These are phyloP conservation scores for Exophiala sp. DNA, from an alignment of 2,329 filamentous ascomycete species.

Conservation along the genomic window DNA sequence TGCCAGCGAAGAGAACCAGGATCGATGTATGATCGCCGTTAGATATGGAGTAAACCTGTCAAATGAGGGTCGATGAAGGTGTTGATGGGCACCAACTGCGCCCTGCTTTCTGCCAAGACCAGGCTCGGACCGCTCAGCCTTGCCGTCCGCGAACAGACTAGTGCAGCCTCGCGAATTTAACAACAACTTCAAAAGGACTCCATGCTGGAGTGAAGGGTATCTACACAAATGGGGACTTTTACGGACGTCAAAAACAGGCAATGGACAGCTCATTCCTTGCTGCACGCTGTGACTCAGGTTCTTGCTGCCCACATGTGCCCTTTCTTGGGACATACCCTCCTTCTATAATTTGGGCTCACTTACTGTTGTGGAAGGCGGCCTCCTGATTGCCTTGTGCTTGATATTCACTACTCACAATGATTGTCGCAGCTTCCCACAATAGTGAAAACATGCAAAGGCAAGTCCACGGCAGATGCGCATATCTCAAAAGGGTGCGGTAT, in stretches of 20 bases:
- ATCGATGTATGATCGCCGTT: not conserved
- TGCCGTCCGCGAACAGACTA: not conserved
- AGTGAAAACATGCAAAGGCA: not conserved
- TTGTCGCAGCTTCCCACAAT: not conserved
- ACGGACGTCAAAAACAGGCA: too few relatives aligned
- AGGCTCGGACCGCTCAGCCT: not conserved
- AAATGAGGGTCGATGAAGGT: slow-evolving; percentile 3
- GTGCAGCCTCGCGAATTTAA: slow-evolving; percentile 6
- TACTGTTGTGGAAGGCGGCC: not conserved
- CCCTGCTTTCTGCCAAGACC: not conserved
- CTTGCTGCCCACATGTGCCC: too few relatives aligned
- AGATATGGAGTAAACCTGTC: not conserved
- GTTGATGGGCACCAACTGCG: slow-evolving; percentile 3
- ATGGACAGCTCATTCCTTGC: too few relatives aligned
- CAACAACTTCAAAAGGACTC: not conserved
- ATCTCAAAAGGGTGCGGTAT: not conserved
- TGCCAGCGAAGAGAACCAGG: slow-evolving; percentile 1
- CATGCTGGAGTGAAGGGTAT: too few relatives aligned
- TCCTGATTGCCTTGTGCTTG: not conserved
- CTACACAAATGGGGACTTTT: too few relatives aligned
- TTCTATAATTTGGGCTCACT: not conserved
- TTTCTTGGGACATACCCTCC: not conserved
- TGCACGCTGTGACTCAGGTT: too few relatives aligned
- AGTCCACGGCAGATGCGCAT: not conserved
- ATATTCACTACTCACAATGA: too few relatives aligned